These are phyloP conservation scores for Lepidium sativum DNA, from an alignment of 345 rosid species.

Conservation along the genomic window DNA sequence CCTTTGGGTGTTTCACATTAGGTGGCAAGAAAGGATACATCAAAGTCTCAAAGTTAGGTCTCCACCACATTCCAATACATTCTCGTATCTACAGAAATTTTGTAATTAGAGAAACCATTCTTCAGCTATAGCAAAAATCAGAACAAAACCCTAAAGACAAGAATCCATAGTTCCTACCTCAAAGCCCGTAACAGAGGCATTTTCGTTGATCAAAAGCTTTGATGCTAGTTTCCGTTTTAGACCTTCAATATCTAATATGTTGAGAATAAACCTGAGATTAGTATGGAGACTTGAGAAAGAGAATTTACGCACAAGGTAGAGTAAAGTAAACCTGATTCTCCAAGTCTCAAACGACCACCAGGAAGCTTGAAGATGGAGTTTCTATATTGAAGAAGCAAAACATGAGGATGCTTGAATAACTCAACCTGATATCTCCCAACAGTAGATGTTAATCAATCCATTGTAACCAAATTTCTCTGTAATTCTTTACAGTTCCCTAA, in stretches of 20 bases:
- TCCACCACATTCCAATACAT: conserved; percentile 92
- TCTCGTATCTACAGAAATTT: conserved; percentile 46
- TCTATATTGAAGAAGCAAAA: conserved; percentile 58
- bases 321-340: conserved; percentile 53
- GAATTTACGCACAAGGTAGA: background rate
- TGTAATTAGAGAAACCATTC: background rate
- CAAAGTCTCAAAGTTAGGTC: conserved; percentile 62
- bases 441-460: background rate
- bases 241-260: conserved; percentile 52
- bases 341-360: conserved; percentile 72
- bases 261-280: background rate
- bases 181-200: conserved; percentile 37
- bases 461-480: background rate
- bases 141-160: background rate
- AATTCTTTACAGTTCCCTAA: background rate
- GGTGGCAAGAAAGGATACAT: conserved; percentile 59
- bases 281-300: background rate
- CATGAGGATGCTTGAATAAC: conserved; percentile 80
- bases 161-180: conserved; percentile 40
- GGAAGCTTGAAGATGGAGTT: conserved; percentile 74
- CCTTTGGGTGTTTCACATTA: conserved; percentile 62
- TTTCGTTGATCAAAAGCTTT: conserved; percentile 46
- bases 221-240: conserved; percentile 64
- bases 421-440: conserved; percentile 49
- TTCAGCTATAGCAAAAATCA: background rate